Percentiles rank a stretch among this genome's conserved stretches.
Evolutionary conservation across 2,329 filamentous ascomycete species (phyloP).

Genomic region (Chrysoporthe austroafricana): DNA sequence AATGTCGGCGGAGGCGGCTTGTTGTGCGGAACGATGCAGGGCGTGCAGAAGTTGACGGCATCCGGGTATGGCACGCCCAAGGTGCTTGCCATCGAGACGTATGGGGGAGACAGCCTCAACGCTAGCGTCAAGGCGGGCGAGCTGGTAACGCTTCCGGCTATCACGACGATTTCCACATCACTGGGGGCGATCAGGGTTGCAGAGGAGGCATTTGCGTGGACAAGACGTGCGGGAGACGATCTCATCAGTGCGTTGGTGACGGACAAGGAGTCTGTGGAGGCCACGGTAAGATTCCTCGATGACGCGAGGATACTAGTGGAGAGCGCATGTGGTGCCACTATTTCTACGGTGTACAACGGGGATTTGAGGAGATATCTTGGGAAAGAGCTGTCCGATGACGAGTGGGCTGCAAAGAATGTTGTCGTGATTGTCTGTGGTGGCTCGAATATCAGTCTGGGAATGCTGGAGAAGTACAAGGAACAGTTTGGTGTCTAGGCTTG

Average conservation of each 20-base stretch:
- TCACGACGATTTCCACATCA: conserved; percentile 73
- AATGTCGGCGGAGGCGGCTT: conserved; percentile 74
- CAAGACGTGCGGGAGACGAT: conserved; percentile 45
- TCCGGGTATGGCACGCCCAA: conserved; percentile 35
- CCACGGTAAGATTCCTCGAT: conserved; percentile 76
- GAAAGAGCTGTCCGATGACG: conserved; percentile 52
- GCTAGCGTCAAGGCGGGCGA: conserved; percentile 56
- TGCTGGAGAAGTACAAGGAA: conserved; percentile 62
- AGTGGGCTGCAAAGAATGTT: conserved; percentile 70
- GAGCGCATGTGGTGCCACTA: conserved; percentile 79
- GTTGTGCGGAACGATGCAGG: conserved; percentile 68
- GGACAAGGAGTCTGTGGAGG: conserved; percentile 80
- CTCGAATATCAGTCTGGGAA: conserved; percentile 65
- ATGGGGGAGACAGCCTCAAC: conserved; percentile 69
- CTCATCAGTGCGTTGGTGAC: conserved; percentile 64
- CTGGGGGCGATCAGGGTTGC: conserved; percentile 72
- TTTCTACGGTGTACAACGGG: conserved; percentile 70
- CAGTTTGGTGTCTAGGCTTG: conserved; percentile 42
- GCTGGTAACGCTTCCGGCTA: conserved; percentile 65
- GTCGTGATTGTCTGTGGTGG: conserved; percentile 88
- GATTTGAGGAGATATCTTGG: conserved; percentile 65
- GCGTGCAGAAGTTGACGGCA: conserved; percentile 51
- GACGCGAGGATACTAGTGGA: conserved; percentile 84
- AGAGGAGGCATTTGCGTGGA: conserved; percentile 61
- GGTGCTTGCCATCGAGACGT: conserved; percentile 74